A percentile compares a stretch with the other conserved stretches of the same genome.
Conservation (phyloP, 768 basidiomycete genomes). For the Galerina sulciceps region DNA sequence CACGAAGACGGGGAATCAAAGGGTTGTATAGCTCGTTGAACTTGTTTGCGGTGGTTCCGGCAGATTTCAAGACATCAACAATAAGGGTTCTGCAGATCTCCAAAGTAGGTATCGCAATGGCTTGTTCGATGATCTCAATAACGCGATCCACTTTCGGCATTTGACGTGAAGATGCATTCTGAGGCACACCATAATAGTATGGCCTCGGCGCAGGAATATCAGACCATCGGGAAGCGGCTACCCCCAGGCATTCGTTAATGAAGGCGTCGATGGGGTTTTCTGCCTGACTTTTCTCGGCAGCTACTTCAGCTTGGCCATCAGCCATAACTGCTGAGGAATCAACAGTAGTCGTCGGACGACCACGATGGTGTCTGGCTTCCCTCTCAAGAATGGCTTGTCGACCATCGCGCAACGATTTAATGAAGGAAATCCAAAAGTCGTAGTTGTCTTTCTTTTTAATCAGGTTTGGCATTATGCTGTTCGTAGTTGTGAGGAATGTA, state of each 20-base stretch:
- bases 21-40: slow-evolving; percentile 31
- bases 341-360: background rate
- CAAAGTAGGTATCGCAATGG: slow-evolving; percentile 22
- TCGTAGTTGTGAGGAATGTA: too few species aligned
- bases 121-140: slow-evolving; percentile 28
- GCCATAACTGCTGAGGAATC: background rate
- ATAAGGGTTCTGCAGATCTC: slow-evolving; percentile 27
- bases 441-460: slow-evolving; percentile 19
- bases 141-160: slow-evolving; percentile 27
- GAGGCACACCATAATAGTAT: slow-evolving; percentile 12
- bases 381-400: slow-evolving; percentile 14
- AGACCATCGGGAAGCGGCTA: slow-evolving; percentile 24
- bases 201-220: background rate
- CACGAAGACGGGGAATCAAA: slow-evolving; percentile 27
- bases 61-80: slow-evolving; percentile 19
- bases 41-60: slow-evolving; percentile 14
- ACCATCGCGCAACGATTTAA: slow-evolving; percentile 24
- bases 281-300: background rate
- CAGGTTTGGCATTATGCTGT: slow-evolving; percentile 32
- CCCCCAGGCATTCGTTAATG: slow-evolving; percentile 19
- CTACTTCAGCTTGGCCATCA: background rate
- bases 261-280: slow-evolving; percentile 10
- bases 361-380: slow-evolving; percentile 6
- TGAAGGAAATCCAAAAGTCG: slow-evolving; percentile 26
- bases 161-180: background rate